These are phyloP conservation scores for Fremontodendron californicum DNA, from an alignment of 345 rosid species.

Conservation along the genomic window DNA sequence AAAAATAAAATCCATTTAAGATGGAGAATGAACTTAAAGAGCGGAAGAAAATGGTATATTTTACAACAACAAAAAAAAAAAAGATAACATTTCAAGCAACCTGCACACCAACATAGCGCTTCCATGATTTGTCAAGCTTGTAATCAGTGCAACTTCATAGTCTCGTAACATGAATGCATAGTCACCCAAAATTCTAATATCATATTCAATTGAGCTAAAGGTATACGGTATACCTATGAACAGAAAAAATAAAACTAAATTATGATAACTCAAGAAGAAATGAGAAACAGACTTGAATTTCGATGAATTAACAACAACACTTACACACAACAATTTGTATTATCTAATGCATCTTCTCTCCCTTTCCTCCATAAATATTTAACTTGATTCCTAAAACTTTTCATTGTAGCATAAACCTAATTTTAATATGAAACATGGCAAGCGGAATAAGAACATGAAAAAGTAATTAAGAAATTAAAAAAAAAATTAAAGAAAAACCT, in stretches of 20 bases:
- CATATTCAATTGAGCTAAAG: conserved; percentile 83
- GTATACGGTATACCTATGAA: conserved; percentile 92
- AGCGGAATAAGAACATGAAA: conserved; percentile 20
- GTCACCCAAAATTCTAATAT: conserved; percentile 91
- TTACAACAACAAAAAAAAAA: not conserved
- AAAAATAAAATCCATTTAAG: not conserved
- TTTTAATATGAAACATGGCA: conserved; percentile 19
- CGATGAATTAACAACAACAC: conserved; percentile 28
- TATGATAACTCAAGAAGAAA: conserved; percentile 17
- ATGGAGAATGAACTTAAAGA: not conserved
- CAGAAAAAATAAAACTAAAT: conserved; percentile 21
- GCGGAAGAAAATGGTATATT: conserved; percentile 8
- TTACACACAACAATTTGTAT: conserved; percentile 62
- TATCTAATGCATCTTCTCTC: conserved; percentile 69
- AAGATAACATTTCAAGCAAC: conserved; percentile 44
- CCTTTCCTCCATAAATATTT: conserved; percentile 98
- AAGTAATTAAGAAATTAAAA: conserved; percentile 3
- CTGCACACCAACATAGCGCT: conserved; percentile 96
- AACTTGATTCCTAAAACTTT: conserved; percentile 86
- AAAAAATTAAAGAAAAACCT: too few relatives aligned
- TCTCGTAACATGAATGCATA: conserved; percentile 97
- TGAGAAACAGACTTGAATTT: conserved; percentile 8
- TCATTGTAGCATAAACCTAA: conserved; percentile 90
- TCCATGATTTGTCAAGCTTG: conserved; percentile 98
- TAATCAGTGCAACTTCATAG: conserved; percentile 96